Conservation (phyloP, 176 grass and related monocot species). For the Hordeum vulgare region MorexV3_pseudomolecules_assembly NC_058522.1:34561901-34562400, state of each 20-base stretch:
- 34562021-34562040: too few species aligned
- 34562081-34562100: slow-evolving; percentile 57
- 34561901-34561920: slow-evolving; percentile 19
- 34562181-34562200: too few species aligned
- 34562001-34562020: too few species aligned
- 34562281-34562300: neutral
- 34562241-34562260: too few species aligned
- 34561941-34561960: too few species aligned
- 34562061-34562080: slow-evolving; percentile 78
- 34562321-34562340: neutral
- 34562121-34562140: slow-evolving; percentile 86
- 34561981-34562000: too few species aligned
- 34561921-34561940: too few species aligned
- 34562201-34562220: too few species aligned
- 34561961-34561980: too few species aligned
- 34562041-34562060: slow-evolving; percentile 62
- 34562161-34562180: too few species aligned
- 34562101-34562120: slow-evolving; percentile 88
- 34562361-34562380: neutral
- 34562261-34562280: neutral
- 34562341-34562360: neutral
- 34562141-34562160: slow-evolving; percentile 78
- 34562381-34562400: neutral
- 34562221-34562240: too few species aligned
- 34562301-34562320: neutral